Conservation (phyloP, 2,329 filamentous ascomycete genomes). For the Arthrobotrys megalospora region DNA sequence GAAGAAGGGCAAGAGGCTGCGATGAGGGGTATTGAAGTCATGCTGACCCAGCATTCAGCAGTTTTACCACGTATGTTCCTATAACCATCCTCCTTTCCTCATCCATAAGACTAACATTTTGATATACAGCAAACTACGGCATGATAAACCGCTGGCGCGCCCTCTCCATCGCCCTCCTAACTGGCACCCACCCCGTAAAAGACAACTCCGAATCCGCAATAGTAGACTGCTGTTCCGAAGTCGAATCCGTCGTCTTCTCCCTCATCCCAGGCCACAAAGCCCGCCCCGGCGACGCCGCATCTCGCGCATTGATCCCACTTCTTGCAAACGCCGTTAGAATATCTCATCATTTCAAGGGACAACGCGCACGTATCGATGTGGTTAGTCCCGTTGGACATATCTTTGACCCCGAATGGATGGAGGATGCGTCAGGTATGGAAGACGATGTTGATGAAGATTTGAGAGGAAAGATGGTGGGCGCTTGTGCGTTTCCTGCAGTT, state of each 20-base stretch:
- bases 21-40: constrained; percentile 48
- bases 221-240: constrained; percentile 59
- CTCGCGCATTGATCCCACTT: constrained; percentile 49
- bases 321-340: constrained; percentile 52
- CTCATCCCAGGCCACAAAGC: constrained; percentile 55
- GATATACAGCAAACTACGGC: constrained; percentile 53
- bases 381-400: constrained; percentile 53
- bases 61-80: constrained; percentile 34
- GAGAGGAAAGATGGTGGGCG: constrained; percentile 60
- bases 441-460: constrained; percentile 57
- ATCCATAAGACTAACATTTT: constrained; percentile 7
- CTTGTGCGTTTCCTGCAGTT: constrained; percentile 53
- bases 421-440: constrained; percentile 54
- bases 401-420: constrained; percentile 61
- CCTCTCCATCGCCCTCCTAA: constrained; percentile 52
- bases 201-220: constrained; percentile 56
- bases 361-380: constrained; percentile 54
- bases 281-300: constrained; percentile 53
- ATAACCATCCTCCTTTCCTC: not conserved
- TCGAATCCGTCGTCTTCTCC: constrained; percentile 59
- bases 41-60: constrained; percentile 35
- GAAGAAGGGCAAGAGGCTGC: constrained; percentile 41
- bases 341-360: constrained; percentile 57
- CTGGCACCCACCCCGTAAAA: constrained; percentile 49
- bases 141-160: constrained; percentile 61